These are phyloP conservation scores for Leccinum pellstonianum DNA, from an alignment of 768 basidiomycete genomes.

Conservation along the genomic window DNA sequence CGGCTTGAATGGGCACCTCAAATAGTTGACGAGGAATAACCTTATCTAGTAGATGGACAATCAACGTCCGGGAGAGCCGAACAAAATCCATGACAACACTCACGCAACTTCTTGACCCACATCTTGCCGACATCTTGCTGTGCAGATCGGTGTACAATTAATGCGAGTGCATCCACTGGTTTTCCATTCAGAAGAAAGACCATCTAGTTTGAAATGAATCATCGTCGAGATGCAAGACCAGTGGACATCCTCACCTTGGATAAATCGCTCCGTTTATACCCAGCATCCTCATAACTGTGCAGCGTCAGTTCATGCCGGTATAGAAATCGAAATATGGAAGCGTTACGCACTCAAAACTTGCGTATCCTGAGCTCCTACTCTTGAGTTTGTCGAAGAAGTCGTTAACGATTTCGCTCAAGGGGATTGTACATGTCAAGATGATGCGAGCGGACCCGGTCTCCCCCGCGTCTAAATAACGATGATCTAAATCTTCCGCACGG, in stretches of 20 bases:
- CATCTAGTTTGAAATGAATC: constrained; percentile 53
- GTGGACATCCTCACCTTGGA: constrained; percentile 60
- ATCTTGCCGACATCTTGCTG: constrained; percentile 70
- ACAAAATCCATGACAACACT: constrained; percentile 29
- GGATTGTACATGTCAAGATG: constrained; percentile 81
- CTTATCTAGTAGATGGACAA: constrained; percentile 59
- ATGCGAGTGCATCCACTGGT: constrained; percentile 89
- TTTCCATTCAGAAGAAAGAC: constrained; percentile 85
- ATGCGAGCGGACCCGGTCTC: constrained; percentile 50
- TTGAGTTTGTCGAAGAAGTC: constrained; percentile 96
- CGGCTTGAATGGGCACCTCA: constrained; percentile 95
- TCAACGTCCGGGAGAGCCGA: neutral
- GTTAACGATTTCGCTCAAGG: constrained; percentile 89
- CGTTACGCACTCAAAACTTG: constrained; percentile 79
- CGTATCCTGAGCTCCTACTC: constrained; percentile 87
- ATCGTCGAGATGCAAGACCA: neutral
- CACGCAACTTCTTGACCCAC: constrained; percentile 94
- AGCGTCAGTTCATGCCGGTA: constrained; percentile 1
- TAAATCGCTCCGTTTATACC: constrained; percentile 78
- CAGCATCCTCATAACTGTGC: constrained; percentile 89
- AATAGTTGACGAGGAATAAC: constrained; percentile 92
- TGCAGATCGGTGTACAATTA: constrained; percentile 83
- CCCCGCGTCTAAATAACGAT: constrained; percentile 75
- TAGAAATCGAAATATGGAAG: neutral
- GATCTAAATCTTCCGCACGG: constrained; percentile 80